Conservation (phyloP, 2,329 filamentous ascomycete species). For the Madurella fahalii region DNA sequence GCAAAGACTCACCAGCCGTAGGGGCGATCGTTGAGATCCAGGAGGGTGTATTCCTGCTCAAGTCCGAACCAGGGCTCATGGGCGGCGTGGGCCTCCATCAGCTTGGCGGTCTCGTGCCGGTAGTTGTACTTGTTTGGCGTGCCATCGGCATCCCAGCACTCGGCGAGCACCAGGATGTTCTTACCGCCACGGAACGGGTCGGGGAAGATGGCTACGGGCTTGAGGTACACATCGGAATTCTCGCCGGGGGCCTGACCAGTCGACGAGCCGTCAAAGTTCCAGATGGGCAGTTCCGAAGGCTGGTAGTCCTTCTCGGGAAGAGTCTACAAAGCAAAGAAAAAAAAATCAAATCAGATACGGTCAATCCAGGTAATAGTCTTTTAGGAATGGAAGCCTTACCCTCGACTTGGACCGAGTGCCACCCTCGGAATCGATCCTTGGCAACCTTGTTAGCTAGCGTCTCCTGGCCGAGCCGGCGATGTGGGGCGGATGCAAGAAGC, state of each 20-base stretch:
- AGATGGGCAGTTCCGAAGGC: slow-evolving; percentile 48
- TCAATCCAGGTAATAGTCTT: slow-evolving; percentile 25
- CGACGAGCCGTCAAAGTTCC: slow-evolving; percentile 63
- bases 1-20: slow-evolving; percentile 70
- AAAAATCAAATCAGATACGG: not conserved
- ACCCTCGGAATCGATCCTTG: slow-evolving; percentile 71
- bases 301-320: slow-evolving; percentile 48
- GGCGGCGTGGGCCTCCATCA: slow-evolving; percentile 81
- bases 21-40: slow-evolving; percentile 80
- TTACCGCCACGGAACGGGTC: slow-evolving; percentile 19
- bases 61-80: slow-evolving; percentile 96
- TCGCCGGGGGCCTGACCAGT: slow-evolving; percentile 89
- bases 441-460: not conserved
- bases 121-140: slow-evolving; percentile 98
- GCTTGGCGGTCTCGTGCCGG: slow-evolving; percentile 83
- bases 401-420: slow-evolving; percentile 91
- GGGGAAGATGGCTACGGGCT: slow-evolving; percentile 71
- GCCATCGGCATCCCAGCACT: slow-evolving; percentile 75
- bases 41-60: slow-evolving; percentile 87
- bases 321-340: slow-evolving; percentile 39
- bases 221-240: slow-evolving; percentile 97
- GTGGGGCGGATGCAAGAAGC: not conserved
- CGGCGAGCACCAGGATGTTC: slow-evolving; percentile 70
- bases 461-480: too few species aligned
- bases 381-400: slow-evolving; percentile 52